These are phyloP conservation scores for Candida loeiensis DNA, from an alignment of 805 yeast genomes.

Conservation along the genomic window DNA sequence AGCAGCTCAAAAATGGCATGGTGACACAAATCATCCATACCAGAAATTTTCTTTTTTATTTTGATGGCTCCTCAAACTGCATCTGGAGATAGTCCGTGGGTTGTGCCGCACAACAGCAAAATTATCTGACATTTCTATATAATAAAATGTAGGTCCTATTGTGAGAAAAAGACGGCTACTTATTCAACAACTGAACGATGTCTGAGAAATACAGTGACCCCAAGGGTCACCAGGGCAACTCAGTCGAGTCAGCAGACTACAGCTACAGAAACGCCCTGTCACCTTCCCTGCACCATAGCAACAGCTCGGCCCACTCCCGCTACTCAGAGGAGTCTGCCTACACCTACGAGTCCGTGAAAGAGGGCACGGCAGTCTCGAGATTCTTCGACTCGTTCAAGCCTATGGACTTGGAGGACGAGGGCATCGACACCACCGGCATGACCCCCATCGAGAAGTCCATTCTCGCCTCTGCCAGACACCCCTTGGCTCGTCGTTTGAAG, in stretches of 20 bases:
- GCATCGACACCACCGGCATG: slow-evolving; percentile 24
- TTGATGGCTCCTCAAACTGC: background rate
- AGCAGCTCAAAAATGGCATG: too few relatives aligned
- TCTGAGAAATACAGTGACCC: slow-evolving; percentile 3
- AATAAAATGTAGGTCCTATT: background rate
- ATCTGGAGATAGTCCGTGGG: background rate
- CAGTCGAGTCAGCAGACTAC: slow-evolving; percentile 12
- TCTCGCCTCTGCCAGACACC: slow-evolving; percentile 41
- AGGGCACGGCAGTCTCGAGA: slow-evolving; percentile 17
- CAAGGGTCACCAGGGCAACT: background rate
- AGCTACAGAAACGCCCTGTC: slow-evolving; percentile 12
- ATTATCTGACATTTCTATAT: background rate
- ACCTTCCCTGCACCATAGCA: slow-evolving; percentile 3
- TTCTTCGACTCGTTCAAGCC: slow-evolving; percentile 39
- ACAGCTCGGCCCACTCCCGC: slow-evolving; percentile 3
- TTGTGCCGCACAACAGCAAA: background rate
- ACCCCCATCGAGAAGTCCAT: slow-evolving; percentile 38
- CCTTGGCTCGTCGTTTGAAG: slow-evolving; percentile 38
- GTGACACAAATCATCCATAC: too few relatives aligned
- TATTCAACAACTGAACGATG: background rate
- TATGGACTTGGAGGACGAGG: slow-evolving; percentile 31
- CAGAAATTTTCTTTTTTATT: background rate
- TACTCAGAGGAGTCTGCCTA: slow-evolving; percentile 10
- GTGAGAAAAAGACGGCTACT: background rate
- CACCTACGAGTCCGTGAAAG: slow-evolving; percentile 11